phyloP scores from a whole-genome alignment of 2,329 filamentous ascomycete genomes.

The Lachnellula cervina region DNA sequence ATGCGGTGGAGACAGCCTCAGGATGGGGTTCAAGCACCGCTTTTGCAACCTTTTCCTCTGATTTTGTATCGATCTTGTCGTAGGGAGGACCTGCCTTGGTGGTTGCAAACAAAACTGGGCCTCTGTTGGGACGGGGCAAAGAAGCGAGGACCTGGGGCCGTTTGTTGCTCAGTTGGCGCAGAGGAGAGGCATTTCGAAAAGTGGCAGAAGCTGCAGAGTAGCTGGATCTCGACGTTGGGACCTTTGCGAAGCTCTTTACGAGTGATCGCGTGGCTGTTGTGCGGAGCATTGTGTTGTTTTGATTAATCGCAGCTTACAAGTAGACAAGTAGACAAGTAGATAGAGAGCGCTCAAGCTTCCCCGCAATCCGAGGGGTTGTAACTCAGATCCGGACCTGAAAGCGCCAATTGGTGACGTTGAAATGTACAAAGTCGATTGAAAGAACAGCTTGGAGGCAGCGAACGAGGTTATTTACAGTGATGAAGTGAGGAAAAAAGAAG shows the following conservation, averaged over 20 bases:
- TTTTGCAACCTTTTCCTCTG: slow-evolving; percentile 50
- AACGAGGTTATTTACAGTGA: slow-evolving; percentile 1
- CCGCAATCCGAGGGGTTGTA: slow-evolving; percentile 16
- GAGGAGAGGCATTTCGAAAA: slow-evolving; percentile 16
- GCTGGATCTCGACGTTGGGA: slow-evolving; percentile 19
- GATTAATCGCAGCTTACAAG: slow-evolving; percentile 10
- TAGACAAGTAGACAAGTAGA: too few relatives aligned
- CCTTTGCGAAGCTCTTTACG: slow-evolving; percentile 25
- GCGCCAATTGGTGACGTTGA: slow-evolving; percentile 11
- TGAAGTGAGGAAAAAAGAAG: background rate
- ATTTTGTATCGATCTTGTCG: slow-evolving; percentile 47
- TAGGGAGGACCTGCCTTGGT: slow-evolving; percentile 27
- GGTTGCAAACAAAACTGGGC: slow-evolving; percentile 41
- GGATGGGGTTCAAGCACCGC: slow-evolving; percentile 56
- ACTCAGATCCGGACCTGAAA: slow-evolving; percentile 5
- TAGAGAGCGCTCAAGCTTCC: slow-evolving; percentile 17
- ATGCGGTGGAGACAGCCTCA: slow-evolving; percentile 55
- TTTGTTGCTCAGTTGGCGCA: slow-evolving; percentile 20
- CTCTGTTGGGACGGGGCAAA: slow-evolving; percentile 34
- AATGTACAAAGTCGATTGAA: slow-evolving; percentile 5
- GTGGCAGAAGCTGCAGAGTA: slow-evolving; percentile 24
- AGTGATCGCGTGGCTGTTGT: slow-evolving; percentile 27
- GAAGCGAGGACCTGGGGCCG: slow-evolving; percentile 19
- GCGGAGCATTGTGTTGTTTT: slow-evolving; percentile 29
- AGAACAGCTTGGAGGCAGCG: background rate